These are phyloP conservation scores for Amphichorda felina DNA, from an alignment of 2,329 filamentous ascomycete genomes.

Conservation along the genomic window DNA sequence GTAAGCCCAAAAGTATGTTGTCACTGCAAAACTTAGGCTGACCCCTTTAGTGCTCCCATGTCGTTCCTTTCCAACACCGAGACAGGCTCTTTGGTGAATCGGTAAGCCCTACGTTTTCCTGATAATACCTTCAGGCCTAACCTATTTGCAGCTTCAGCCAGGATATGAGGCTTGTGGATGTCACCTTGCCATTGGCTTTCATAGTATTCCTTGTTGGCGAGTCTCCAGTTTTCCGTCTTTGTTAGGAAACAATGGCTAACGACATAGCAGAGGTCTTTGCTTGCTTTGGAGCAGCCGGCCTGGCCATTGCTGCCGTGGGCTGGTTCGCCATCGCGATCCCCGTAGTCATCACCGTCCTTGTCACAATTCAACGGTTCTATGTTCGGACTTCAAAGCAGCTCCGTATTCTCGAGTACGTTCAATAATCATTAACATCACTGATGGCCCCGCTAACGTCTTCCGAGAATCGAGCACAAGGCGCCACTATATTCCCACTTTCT, in stretches of 20 bases:
- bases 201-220: constrained; percentile 6
- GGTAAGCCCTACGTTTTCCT: constrained; percentile 7
- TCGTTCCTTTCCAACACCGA: constrained; percentile 28
- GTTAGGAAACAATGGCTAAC: too few relatives aligned
- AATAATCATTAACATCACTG: too few relatives aligned
- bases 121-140: too few relatives aligned
- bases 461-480: constrained; percentile 14
- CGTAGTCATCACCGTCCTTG: constrained; percentile 17
- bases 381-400: constrained; percentile 39
- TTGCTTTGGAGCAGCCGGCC: constrained; percentile 9
- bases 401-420: constrained; percentile 37
- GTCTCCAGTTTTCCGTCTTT: too few relatives aligned
- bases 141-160: constrained; percentile 21
- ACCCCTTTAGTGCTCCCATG: constrained; percentile 20
- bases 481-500: constrained; percentile 38
- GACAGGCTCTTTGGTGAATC: constrained; percentile 25
- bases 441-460: too few relatives aligned
- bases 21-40: not conserved
- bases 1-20: constrained; percentile 4
- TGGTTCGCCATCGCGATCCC: constrained; percentile 27
- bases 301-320: constrained; percentile 11
- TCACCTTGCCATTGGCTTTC: constrained; percentile 17
- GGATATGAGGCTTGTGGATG: constrained; percentile 29
- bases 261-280: not conserved
- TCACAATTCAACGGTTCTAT: constrained; percentile 34